Percentiles rank a stretch among this genome's conserved stretches.
These are phyloP conservation scores for Massariosphaeria phaeospora DNA, from an alignment of 495 filamentous ascomycete species.

Conservation along the genomic window DNA sequence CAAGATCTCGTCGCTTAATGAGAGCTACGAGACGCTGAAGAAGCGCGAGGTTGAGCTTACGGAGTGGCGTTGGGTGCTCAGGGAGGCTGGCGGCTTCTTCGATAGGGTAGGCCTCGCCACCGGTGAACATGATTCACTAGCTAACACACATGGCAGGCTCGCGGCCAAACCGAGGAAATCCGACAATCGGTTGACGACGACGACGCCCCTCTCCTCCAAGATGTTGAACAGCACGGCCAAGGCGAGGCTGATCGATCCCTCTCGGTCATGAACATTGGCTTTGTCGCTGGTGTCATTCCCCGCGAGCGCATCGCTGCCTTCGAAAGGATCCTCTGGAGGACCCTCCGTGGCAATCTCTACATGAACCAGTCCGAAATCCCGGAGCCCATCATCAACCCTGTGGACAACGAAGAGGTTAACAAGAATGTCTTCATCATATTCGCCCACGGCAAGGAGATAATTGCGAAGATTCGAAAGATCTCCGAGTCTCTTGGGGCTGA, in stretches of 20 bases:
- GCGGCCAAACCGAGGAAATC: conserved; percentile 95
- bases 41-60: conserved; percentile 93
- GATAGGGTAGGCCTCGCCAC: conserved; percentile 55
- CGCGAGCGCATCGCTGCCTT: conserved; percentile 90
- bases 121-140: neutral
- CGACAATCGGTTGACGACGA: conserved; percentile 82
- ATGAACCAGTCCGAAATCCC: conserved; percentile 99
- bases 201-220: conserved; percentile 50
- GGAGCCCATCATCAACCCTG: conserved; percentile 87
- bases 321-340: conserved; percentile 95
- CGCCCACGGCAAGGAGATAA: conserved; percentile 94
- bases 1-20: conserved; percentile 83
- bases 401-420: conserved; percentile 80
- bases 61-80: conserved; percentile 95
- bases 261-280: conserved; percentile 97
- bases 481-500: conserved; percentile 94
- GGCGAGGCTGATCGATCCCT: conserved; percentile 78
- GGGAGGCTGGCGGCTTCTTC: conserved; percentile 94
- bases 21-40: conserved; percentile 97
- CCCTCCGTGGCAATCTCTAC: conserved; percentile 94
- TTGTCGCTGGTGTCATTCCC: conserved; percentile 96
- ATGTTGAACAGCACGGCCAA: conserved; percentile 75
- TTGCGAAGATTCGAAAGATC: conserved; percentile 97
- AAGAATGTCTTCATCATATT: conserved; percentile 99
- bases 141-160: conserved; percentile 52